phyloP scores from a whole-genome alignment of 2,329 filamentous ascomycete genomes.

The Plenodomus biglobosus region DNA sequence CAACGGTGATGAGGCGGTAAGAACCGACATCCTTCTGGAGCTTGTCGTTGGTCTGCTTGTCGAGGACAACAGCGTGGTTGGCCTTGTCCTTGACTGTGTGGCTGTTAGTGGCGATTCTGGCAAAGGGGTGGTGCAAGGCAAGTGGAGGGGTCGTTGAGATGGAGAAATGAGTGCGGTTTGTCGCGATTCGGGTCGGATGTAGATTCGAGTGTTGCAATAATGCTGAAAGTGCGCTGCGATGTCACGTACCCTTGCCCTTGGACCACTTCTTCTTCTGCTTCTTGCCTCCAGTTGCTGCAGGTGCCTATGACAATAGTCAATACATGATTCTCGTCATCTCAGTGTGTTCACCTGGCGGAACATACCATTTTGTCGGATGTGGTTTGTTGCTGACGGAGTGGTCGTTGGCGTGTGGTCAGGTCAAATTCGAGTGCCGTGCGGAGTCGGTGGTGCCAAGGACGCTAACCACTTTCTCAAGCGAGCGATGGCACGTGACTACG shows the following conservation, averaged over 20 bases:
- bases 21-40: conserved; percentile 99
- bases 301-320: conserved; percentile 36
- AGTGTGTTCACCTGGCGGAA: not conserved
- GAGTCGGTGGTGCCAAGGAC: conserved; percentile 20
- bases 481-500: conserved; percentile 18
- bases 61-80: conserved; percentile 97
- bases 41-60: conserved; percentile 96
- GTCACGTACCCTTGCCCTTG: conserved; percentile 60
- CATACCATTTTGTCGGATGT: conserved; percentile 50
- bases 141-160: not conserved
- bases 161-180: not conserved
- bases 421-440: conserved; percentile 14
- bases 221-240: conserved; percentile 20
- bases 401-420: conserved; percentile 18
- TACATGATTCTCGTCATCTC: not conserved
- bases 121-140: conserved; percentile 1
- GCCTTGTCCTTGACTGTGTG: conserved; percentile 99
- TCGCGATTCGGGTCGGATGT: not conserved
- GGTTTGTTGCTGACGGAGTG: conserved; percentile 31
- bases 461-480: conserved; percentile 26
- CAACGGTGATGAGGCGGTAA: conserved; percentile 98
- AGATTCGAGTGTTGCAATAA: conserved; percentile 5
- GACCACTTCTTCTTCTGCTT: conserved; percentile 84
- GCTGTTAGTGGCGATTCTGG: conserved; percentile 29
- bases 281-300: conserved; percentile 67